Conservation (phyloP, 768 basidiomycete species). For the Boletus eberwhitei region DNA sequence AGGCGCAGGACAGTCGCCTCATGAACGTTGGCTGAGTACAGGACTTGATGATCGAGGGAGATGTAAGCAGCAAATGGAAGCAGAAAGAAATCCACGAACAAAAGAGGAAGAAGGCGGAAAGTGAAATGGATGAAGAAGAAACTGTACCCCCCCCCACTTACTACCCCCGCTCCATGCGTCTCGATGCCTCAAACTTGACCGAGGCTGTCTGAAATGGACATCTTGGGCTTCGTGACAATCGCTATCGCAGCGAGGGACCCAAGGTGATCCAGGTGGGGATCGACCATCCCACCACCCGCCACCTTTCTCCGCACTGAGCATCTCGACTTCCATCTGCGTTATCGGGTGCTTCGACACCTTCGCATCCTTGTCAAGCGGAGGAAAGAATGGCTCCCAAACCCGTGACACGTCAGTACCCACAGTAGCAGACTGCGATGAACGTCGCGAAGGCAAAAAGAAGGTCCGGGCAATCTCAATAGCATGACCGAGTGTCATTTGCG, state of each 20-base stretch:
- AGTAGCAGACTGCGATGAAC: background rate
- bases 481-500: background rate
- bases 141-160: background rate
- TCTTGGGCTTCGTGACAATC: background rate
- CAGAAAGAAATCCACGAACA: background rate
- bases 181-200: background rate
- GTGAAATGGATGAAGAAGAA: background rate
- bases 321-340: conserved; percentile 11
- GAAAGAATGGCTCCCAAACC: background rate
- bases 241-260: background rate
- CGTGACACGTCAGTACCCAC: background rate
- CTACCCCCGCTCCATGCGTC: background rate
- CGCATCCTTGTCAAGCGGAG: conserved; percentile 1
- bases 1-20: background rate
- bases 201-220: background rate
- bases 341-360: background rate
- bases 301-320: conserved; percentile 5
- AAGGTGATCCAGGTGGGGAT: background rate
- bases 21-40: background rate
- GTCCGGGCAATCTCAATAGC: background rate
- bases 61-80: background rate
- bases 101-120: background rate
- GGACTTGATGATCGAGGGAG: background rate
- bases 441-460: background rate
- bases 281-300: background rate